phyloP scores from a whole-genome alignment of 2,329 filamentous ascomycete genomes.

The Diaporthe australafricana region DNA sequence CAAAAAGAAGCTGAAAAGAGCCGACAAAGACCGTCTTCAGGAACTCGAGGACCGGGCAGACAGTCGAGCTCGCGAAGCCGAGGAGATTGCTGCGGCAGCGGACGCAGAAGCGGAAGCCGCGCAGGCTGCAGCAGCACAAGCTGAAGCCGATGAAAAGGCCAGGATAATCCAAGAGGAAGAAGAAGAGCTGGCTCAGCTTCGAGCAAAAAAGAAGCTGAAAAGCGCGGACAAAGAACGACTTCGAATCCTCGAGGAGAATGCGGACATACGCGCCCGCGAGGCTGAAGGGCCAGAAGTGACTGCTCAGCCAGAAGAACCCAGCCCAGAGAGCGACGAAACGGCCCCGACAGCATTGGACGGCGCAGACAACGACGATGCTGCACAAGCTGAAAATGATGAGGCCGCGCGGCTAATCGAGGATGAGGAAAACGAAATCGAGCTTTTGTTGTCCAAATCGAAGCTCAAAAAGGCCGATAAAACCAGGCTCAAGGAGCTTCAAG shows the following conservation, averaged over 20 bases:
- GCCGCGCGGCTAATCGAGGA: conserved; percentile 29
- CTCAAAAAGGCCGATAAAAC: conserved; percentile 26
- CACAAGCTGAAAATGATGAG: conserved; percentile 28
- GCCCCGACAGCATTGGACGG: conserved; percentile 28
- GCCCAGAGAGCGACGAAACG: conserved; percentile 18
- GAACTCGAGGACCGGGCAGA: conserved; percentile 15
- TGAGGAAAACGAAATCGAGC: conserved; percentile 32
- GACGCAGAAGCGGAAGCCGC: conserved; percentile 4
- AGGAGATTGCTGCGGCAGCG: conserved; percentile 7
- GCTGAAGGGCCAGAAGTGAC: conserved; percentile 4
- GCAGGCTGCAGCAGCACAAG: conserved; percentile 40
- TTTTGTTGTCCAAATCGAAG: conserved; percentile 32
- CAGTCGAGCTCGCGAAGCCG: conserved; percentile 23
- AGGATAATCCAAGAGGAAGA: conserved; percentile 30
- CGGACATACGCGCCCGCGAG: conserved; percentile 27
- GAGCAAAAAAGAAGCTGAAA: conserved; percentile 30
- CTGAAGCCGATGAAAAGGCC: conserved; percentile 40
- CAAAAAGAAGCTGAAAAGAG: conserved; percentile 19
- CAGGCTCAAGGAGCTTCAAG: conserved; percentile 34
- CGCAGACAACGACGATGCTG: conserved; percentile 1
- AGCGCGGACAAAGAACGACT: conserved; percentile 31
- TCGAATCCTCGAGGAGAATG: conserved; percentile 29
- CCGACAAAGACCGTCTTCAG: conserved; percentile 21
- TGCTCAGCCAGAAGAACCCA: conserved; percentile 15
- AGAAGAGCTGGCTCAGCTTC: conserved; percentile 22